Evolutionary conservation across 495 filamentous ascomycete genomes (phyloP).

Genomic region (Penicillium canescens): DNA sequence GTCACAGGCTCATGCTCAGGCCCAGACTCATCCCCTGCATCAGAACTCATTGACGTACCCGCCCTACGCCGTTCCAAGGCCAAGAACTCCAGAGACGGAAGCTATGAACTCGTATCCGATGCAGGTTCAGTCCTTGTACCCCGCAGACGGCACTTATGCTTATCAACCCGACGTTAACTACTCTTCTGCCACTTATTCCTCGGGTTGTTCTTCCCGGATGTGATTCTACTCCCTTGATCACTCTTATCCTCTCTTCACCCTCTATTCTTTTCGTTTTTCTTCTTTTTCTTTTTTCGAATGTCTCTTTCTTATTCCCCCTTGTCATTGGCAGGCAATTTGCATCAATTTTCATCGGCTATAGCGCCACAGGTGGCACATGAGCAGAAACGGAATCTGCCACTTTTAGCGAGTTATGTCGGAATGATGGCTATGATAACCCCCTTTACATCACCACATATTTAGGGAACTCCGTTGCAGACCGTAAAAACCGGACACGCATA

Average conservation of each 20-base stretch:
- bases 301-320: conserved; percentile 14
- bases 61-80: conserved; percentile 33
- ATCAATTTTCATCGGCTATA: too few species aligned
- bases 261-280: not conserved
- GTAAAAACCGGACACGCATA: conserved; percentile 7
- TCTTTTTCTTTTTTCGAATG: not conserved
- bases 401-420: conserved; percentile 7
- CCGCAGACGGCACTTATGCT: conserved; percentile 14
- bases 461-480: conserved; percentile 15
- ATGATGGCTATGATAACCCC: conserved; percentile 6
- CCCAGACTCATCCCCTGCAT: conserved; percentile 30
- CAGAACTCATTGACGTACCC: conserved; percentile 41
- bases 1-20: conserved; percentile 10
- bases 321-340: not conserved
- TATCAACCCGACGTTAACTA: conserved; percentile 22
- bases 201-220: conserved; percentile 25
- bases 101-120: conserved; percentile 26
- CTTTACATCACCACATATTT: not conserved
- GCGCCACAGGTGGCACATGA: too few species aligned
- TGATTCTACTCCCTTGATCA: conserved; percentile 11
- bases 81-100: conserved; percentile 21
- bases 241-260: conserved; percentile 1
- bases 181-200: conserved; percentile 11
- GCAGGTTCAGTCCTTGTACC: conserved; percentile 16
- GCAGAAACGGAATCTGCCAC: conserved; percentile 1